phyloP scores from a whole-genome alignment of 208 protist genomes.

The Crithidia expoeki region DNA sequence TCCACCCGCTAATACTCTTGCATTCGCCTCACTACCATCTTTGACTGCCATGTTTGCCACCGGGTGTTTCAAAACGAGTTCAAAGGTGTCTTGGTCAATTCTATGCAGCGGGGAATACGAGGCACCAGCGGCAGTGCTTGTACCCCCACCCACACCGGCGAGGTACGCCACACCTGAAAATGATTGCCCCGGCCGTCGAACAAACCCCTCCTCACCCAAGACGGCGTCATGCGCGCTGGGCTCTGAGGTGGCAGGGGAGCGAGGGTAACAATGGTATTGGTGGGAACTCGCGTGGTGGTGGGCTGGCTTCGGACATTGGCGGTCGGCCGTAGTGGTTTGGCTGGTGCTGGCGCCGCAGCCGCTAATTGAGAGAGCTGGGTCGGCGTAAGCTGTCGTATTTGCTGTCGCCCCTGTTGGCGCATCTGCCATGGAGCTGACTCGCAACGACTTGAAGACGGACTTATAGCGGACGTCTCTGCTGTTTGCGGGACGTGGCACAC shows the following conservation, averaged over 20 bases:
- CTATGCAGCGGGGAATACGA: slow-evolving; percentile 9
- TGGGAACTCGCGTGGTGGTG: not conserved
- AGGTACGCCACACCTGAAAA: not conserved
- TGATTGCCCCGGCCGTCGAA: not conserved
- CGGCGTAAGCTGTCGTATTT: not conserved
- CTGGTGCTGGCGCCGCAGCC: not conserved
- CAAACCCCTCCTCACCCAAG: not conserved
- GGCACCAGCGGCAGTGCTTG: not conserved
- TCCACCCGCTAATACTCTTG: not conserved
- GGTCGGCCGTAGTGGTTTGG: not conserved
- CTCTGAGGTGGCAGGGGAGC: slow-evolving; percentile 12
- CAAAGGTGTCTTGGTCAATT: slow-evolving; percentile 10
- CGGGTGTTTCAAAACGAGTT: slow-evolving; percentile 28
- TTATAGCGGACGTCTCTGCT: slow-evolving; percentile 16
- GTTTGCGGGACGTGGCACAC: not conserved
- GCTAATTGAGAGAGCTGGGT: not conserved
- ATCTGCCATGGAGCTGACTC: not conserved
- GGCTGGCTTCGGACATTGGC: not conserved
- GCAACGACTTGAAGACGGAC: slow-evolving; percentile 24
- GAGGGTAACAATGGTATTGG: not conserved
- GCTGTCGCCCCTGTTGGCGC: not conserved
- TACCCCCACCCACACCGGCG: not conserved
- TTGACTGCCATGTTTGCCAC: not conserved
- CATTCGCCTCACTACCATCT: not conserved
- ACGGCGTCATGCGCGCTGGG: slow-evolving; percentile 14